Base-by-base conservation (phyloP, 805 yeast genomes). In the Cyberlindnera japonica region DNA sequence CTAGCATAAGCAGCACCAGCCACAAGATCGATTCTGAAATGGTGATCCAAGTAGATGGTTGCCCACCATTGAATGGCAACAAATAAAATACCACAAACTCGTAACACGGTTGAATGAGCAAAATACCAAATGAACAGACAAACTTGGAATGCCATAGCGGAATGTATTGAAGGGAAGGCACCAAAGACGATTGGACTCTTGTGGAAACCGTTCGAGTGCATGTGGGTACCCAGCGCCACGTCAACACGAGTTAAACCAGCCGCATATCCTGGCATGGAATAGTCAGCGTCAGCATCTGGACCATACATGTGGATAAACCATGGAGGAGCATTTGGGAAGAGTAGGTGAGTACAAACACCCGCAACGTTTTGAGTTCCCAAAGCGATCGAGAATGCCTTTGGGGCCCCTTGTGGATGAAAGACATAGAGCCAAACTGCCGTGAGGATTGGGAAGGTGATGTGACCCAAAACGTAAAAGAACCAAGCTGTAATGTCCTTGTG, bases 241-340 rank as follows among this genome's bases (percentile, higher is more conserved):
- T 81, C 86, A n/a, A 77, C 79, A 33, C 86, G 64, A 3, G 77
- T 74, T 31, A 81, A 63, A 2, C 88, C 88, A 12, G 87, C 90
- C 2, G 86, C 83, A 53, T 74, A 82, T 12, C 86, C 86, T 12
- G 73, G 72, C 72, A 77, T 77, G 23, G 73, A 75, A 57, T 81
- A 82, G 45, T 71, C 67, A 2, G 83, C 82, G 9, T 57, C 64
- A 41, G 55, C 71, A 47, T 76, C 73, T 17, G 72, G 70, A 4
- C 87, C 85, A 49, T 81, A 71, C 45, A 77, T 45, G 53, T 75
- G 80, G 34, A 79, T 74, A 56, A 79, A 82, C 81, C 87, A 79
- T 3, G 89, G 89, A 1, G 89, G 84, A 1, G 87, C 84, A 55
- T 77, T 80, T 19, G 90, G 90, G 57, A 80, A 67, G 6, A 70